Evolutionary conservation across 139 green algal genomes (phyloP), one percentile per base, ranked within the genome.

Genomic region (Eudorina sp.): DNA sequence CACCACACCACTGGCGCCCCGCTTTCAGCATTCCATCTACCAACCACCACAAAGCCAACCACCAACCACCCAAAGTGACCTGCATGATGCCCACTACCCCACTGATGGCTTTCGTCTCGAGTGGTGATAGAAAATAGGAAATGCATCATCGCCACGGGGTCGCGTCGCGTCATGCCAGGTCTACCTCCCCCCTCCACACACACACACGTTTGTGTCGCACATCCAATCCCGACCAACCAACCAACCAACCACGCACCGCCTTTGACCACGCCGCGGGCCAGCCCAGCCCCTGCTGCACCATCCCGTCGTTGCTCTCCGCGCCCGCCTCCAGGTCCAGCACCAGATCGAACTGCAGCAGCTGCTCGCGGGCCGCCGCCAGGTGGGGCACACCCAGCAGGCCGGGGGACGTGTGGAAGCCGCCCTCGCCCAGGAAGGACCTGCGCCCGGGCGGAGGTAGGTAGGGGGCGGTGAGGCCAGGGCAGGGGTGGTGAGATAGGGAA

Each of bases 391-490:
- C 27, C 18, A 85, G 19, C 31, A 2, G 3, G 40, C 78, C 78
- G 8, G 46, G 0, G 1, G 78, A 55, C 4, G 78, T 85, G 78
- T 85, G 78, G 53, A 85, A 85, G 55, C 78, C 78, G 13, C 3
- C 25, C 58, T 85, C 78, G 21, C 78, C 78, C 19, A 85, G 78
- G 40, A 85, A 85, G 2, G 78, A 75, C 53, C 78, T 85, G 78
- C 38, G 55, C 40, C 16, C 9, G 70, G 34, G 40, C 3, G 31
- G 14, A 34, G 70, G 70, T 13, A 77, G 68, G 36, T 13, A 34
- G 41, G 70, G 4, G 21, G 41, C 11, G 41, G 14, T 27, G 8
- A 34, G 43, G 25, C 13, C 31, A 7, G 34, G 27, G 6, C 21
- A 5, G 21, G 45, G 43, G 43, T 27, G 21, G 7, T 36, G 73